Percentiles rank a stretch among this genome's conserved stretches.
Conservation (phyloP, 2,329 filamentous ascomycete genomes). For the Coniochaeta sp. region DNA sequence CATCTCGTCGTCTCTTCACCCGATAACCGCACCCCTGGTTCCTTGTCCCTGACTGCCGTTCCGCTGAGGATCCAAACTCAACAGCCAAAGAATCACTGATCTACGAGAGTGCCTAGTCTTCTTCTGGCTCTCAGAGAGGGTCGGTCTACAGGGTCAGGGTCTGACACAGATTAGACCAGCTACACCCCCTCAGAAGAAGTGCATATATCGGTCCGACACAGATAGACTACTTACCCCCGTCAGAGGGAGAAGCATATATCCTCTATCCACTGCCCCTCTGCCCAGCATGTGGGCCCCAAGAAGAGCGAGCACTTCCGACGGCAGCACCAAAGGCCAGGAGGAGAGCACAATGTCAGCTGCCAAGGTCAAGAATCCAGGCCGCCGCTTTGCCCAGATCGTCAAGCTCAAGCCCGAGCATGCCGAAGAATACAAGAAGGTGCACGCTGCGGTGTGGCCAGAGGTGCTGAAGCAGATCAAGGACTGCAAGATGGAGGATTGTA, state of each 20-base stretch:
- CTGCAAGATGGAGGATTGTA: conserved; percentile 68
- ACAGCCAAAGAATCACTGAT: neutral
- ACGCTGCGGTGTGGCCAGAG: conserved; percentile 70
- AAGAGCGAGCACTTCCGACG: neutral
- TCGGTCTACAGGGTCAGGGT: neutral
- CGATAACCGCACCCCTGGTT: neutral
- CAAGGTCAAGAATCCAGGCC: conserved; percentile 26
- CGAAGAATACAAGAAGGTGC: conserved; percentile 65
- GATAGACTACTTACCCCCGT: no score
- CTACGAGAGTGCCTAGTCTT: neutral
- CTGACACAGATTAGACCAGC: neutral
- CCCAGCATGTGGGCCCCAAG: neutral
- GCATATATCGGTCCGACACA: neutral
- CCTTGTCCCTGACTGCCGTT: neutral
- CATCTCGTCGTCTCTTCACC: neutral
- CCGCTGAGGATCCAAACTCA: neutral
- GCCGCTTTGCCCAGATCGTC: conserved; percentile 64
- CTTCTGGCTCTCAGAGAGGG: neutral
- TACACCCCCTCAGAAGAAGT: neutral
- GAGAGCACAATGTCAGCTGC: neutral
- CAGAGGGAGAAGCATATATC: no score
- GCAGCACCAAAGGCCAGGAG: neutral
- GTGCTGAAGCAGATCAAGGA: conserved; percentile 69
- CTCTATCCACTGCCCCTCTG: neutral
- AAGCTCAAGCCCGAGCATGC: conserved; percentile 61